Conservation (phyloP, 164 flowering plant species). For the Malania oleifera region DNA sequence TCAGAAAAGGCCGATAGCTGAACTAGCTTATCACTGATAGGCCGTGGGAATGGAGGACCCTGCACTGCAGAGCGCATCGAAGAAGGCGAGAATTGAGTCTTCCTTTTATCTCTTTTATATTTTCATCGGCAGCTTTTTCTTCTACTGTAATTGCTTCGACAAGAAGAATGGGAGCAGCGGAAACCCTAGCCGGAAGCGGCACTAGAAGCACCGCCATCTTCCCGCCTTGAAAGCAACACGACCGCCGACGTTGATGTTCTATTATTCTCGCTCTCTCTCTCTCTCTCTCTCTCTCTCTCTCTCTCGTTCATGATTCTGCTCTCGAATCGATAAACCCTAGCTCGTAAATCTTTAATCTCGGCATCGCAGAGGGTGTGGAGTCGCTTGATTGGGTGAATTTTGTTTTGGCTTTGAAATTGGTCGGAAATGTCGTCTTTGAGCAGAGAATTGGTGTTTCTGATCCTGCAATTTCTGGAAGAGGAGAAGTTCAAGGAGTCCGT, state of each 20-base stretch:
- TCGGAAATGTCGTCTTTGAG: slow-evolving; percentile 69
- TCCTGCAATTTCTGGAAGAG: slow-evolving; percentile 88
- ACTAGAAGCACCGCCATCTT: too few species aligned
- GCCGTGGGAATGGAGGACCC: slow-evolving; percentile 27
- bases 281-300: slow-evolving; percentile 19
- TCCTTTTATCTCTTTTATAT: too few species aligned
- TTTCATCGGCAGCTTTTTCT: too few species aligned
- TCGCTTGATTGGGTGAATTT: not conserved
- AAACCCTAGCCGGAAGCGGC: too few species aligned
- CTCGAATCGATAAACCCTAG: not conserved
- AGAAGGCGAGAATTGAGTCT: slow-evolving; percentile 41
- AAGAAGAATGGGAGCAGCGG: too few species aligned
- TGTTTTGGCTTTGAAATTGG: slow-evolving; percentile 6
- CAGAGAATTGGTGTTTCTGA: slow-evolving; percentile 88
- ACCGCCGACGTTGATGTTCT: too few species aligned
- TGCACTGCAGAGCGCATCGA: slow-evolving; percentile 56
- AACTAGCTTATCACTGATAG: slow-evolving; percentile 39
- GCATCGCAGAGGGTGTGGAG: slow-evolving; percentile 2
- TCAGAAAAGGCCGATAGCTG: too few species aligned
- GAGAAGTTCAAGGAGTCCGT: slow-evolving; percentile 92
- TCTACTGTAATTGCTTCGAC: too few species aligned
- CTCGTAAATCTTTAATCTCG: too few species aligned
- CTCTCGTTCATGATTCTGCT: not conserved
- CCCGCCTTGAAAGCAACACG: too few species aligned
- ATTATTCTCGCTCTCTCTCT: slow-evolving; percentile 18